These are phyloP conservation scores for Mycosphaerella sp. DNA, from an alignment of 2,329 filamentous ascomycete species.

Conservation along the genomic window DNA sequence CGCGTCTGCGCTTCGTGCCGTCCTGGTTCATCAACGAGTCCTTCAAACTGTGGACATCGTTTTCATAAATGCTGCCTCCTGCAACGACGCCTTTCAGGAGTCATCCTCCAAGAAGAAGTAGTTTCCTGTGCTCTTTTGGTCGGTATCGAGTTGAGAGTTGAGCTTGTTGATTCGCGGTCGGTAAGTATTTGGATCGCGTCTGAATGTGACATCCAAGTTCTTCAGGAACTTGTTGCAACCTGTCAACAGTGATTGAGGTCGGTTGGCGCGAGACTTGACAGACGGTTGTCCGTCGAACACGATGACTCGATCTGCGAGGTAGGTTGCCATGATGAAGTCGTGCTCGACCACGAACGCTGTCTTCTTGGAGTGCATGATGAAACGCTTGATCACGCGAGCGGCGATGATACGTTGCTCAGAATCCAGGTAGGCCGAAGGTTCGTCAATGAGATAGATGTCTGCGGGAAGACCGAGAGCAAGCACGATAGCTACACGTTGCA, in stretches of 20 bases:
- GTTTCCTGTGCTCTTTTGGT: slow-evolving; percentile 90
- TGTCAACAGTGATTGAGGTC: slow-evolving; percentile 83
- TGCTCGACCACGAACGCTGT: slow-evolving; percentile 99
- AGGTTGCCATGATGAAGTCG: slow-evolving; percentile 96
- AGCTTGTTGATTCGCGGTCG: slow-evolving; percentile 98
- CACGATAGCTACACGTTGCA: slow-evolving; percentile 98
- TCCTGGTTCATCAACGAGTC: slow-evolving; percentile 11
- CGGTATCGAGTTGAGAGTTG: slow-evolving; percentile 91
- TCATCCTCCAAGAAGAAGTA: slow-evolving; percentile 98
- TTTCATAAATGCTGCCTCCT: slow-evolving; percentile 3
- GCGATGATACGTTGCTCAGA: slow-evolving; percentile 99
- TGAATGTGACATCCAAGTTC: slow-evolving; percentile 97
- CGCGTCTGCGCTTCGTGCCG: slow-evolving; percentile 30
- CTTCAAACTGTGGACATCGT: slow-evolving; percentile 6
- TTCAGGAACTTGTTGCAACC: slow-evolving; percentile 96
- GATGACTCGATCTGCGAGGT: slow-evolving; percentile 87
- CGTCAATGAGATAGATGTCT: slow-evolving; percentile 97
- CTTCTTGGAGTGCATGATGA: slow-evolving; percentile 99
- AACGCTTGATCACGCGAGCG: slow-evolving; percentile 95
- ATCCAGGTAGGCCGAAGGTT: slow-evolving; percentile 94
- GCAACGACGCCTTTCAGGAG: slow-evolving; percentile 50
- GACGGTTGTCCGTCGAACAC: slow-evolving; percentile 96
- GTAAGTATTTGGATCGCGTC: slow-evolving; percentile 92
- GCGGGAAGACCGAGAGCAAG: slow-evolving; percentile 91
- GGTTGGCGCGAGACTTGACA: slow-evolving; percentile 78